Evolutionary conservation across 306 rosid species (phyloP), one percentile per base, ranked within the genome.

Genomic region (Sophora flavescens): DNA sequence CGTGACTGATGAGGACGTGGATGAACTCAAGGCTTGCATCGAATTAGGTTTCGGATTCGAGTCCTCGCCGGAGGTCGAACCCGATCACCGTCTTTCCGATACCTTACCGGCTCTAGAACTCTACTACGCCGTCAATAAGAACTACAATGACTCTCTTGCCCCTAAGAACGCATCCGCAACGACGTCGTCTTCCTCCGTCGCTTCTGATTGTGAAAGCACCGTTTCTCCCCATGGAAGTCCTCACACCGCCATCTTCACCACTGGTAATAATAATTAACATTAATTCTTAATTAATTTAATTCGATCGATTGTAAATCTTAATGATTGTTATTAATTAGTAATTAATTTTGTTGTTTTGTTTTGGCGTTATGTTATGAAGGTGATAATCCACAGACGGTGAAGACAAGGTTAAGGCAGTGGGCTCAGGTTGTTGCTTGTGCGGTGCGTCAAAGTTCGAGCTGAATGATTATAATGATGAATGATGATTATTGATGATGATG

Each of bases 361-460:
- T 3, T 5, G 41, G 3, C 44, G 59, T 66, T 45, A 42, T 81
- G 80, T 70, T 45, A 50, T 81, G 81, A 78, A 95, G 99, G 87
- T 3, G 97, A 95, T 77, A 86, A 89, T 80, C 91, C 97, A 1
- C 90, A 92, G 82, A 86, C 80, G 84, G 88, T 92, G 86, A 95
- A 95, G 89, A 78, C 90, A 17, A 87, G 93, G 88, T 74, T 95
- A 77, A 89, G 75, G 85, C 97, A 91, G 78, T 95, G 99, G 99
- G 99, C 99, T 2, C 97, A 95, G 88, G 97, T 95, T 51, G 97
- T 95, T 75, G 97, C 93, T 74, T 95, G 99, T 84, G 69, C 99
- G 51, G 97, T 95, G 84, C 83, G 92, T 70, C 97, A 92, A 72
- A 74, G 70, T 77, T 76, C 86, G 36, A 2, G 74, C 64, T 83